Conservation (phyloP, 2,329 filamentous ascomycete genomes). For the Grosmannia serpens region DNA sequence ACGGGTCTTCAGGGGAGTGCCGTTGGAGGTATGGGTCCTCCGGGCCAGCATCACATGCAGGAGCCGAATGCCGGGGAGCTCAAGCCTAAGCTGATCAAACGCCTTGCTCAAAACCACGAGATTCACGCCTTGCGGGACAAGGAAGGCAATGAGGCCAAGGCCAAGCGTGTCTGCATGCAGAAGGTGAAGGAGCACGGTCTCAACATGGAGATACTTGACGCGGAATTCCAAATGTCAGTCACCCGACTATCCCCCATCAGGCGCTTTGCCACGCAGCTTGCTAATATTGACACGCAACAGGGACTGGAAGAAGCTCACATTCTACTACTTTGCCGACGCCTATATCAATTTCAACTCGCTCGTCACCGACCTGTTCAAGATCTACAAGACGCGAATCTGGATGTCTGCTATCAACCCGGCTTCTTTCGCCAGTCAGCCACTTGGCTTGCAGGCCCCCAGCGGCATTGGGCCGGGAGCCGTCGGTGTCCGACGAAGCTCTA, state of each 20-base stretch:
- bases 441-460: constrained; percentile 59
- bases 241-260: not conserved
- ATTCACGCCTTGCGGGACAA: constrained; percentile 84
- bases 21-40: constrained; percentile 67
- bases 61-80: constrained; percentile 63
- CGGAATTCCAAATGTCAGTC: constrained; percentile 93
- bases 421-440: constrained; percentile 72
- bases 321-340: constrained; percentile 95
- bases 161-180: constrained; percentile 90
- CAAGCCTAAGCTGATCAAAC: constrained; percentile 94
- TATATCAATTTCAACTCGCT: constrained; percentile 99
- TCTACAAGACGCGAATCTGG: constrained; percentile 99
- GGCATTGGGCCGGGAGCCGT: constrained; percentile 56
- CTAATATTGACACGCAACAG: constrained; percentile 34
- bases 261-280: not conserved
- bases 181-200: constrained; percentile 91
- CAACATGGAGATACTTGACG: constrained; percentile 94
- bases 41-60: constrained; percentile 60
- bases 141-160: constrained; percentile 94
- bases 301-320: constrained; percentile 98
- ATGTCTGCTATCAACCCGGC: constrained; percentile 99
- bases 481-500: constrained; percentile 38
- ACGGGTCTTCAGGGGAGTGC: constrained; percentile 57
- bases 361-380: constrained; percentile 95
- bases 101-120: constrained; percentile 83